Evolutionary conservation across 306 rosid species (phyloP), one percentile per base, ranked within the genome.

Genomic region (Casuarina cunninghamiana): DNA sequence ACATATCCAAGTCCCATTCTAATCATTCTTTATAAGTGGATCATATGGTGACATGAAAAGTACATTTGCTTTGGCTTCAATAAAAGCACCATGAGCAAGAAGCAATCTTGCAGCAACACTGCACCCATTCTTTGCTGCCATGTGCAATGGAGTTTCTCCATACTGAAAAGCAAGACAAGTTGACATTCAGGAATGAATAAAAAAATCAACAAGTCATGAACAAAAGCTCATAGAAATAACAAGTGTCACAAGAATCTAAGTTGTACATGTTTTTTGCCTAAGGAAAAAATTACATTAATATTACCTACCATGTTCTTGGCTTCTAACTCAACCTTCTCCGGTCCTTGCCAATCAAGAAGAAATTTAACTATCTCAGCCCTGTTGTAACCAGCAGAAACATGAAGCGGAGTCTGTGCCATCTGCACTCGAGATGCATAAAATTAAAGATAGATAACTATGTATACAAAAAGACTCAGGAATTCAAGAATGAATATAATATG

Each of bases 341-440:
- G 66, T 65, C 97, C 98, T 83, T 85, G 89, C 91, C 87, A 91
- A 69, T 84, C 92, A 55, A 93, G 98, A 81, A 96, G 96, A 83
- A 86, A 90, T 75, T 91, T 90, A 79, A 96, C 93, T 71, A 96
- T 81, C 35, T 87, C 98, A 15, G 82, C 67, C 88, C 83, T 89
- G 78, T 96, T 90, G 79, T 91, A 77, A 73, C 98, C 99, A 10
- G 98, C 91, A 77, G 97, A 77, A 53, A 92, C 92, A 79, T 94
- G 98, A 72, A 94, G 96, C 9, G 98, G 98, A 60, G 97, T 94
- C 83, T 94, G 91, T 53, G 84, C 93, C 97, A 94, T 94, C 98
- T 94, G 88, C 82, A 86, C 69, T 74, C 68, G 55, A 53, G 57
- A 72, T 49, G 39, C 48, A 72, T 49, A 77, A 49, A 5, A 79